Percentiles rank a stretch among this genome's conserved stretches.
Conservation (phyloP, 306 rosid species). For the Pyrus pyrifolia region DNA sequence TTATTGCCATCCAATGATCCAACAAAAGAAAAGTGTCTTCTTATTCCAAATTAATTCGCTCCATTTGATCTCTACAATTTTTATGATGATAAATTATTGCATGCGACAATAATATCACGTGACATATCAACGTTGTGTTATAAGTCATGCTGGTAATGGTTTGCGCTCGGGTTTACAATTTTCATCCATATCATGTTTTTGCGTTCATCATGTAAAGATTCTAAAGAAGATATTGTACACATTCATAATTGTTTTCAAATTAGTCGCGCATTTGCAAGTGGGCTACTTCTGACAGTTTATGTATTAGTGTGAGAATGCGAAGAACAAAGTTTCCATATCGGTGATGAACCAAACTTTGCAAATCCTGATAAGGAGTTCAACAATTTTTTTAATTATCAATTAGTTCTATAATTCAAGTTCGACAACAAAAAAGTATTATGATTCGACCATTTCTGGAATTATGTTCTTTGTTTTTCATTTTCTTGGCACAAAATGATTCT, state of each 20-base stretch:
- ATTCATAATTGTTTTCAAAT: no score
- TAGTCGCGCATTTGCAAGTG: background rate
- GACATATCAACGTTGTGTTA: no score
- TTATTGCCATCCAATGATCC: conserved; percentile 17
- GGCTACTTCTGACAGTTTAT: no score
- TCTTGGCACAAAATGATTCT: conserved; percentile 36
- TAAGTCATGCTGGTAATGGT: no score
- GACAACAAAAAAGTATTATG: no score
- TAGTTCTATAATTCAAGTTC: no score
- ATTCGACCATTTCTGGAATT: background rate
- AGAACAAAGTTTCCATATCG: no score
- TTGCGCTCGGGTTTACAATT: background rate
- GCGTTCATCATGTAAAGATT: background rate
- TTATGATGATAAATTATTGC: background rate
- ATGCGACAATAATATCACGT: background rate
- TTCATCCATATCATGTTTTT: no score
- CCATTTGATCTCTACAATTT: conserved; percentile 6
- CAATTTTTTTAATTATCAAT: no score
- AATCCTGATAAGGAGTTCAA: no score
- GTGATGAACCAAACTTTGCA: no score
- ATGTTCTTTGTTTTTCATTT: background rate
- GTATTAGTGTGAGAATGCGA: no score
- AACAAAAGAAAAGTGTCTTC: conserved; percentile 2
- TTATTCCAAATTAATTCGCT: background rate
- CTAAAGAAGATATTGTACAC: background rate